Evolutionary conservation across 2,329 filamentous ascomycete genomes (phyloP).

Genomic region (Colletotrichum higginsianum): DNA sequence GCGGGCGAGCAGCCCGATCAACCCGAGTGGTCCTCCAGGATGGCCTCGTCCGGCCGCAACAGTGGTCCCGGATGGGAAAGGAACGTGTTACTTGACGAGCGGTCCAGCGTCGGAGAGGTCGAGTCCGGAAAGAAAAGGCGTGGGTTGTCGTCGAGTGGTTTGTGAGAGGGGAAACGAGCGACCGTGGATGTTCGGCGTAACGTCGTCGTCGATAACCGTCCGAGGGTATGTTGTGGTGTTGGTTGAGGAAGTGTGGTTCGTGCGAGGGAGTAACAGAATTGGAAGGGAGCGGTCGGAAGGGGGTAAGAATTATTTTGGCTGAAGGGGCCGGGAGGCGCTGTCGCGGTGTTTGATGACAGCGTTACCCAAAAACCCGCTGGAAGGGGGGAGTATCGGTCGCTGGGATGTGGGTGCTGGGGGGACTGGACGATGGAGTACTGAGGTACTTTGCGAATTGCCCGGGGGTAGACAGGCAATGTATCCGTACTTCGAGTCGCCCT

Average conservation of each 20-base stretch:
- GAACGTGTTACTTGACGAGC: constrained; percentile 2
- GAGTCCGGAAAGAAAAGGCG: not conserved
- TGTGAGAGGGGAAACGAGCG: constrained; percentile 33
- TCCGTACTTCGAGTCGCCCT: constrained; percentile 9
- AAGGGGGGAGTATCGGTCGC: constrained; percentile 23
- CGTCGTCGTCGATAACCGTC: constrained; percentile 37
- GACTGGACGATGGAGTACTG: not conserved
- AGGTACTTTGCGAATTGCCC: not conserved
- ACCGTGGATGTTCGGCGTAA: constrained; percentile 37
- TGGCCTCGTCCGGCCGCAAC: constrained; percentile 51
- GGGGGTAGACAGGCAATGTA: constrained; percentile 9
- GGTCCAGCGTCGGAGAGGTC: constrained; percentile 28
- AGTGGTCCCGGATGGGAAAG: constrained; percentile 34
- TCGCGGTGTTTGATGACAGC: constrained; percentile 43
- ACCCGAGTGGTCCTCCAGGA: constrained; percentile 58
- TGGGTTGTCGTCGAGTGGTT: constrained; percentile 13
- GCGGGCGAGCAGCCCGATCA: constrained; percentile 54
- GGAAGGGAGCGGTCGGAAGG: constrained; percentile 42
- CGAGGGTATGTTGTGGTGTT: constrained; percentile 40
- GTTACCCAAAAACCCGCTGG: constrained; percentile 41
- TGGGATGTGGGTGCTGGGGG: constrained; percentile 1
- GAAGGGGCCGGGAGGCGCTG: constrained; percentile 42
- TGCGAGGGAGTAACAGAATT: constrained; percentile 40
- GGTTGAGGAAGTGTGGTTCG: constrained; percentile 38
- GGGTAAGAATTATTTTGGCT: constrained; percentile 43